Percentiles rank a stretch among this genome's conserved stretches.
These are phyloP conservation scores for Hortaea werneckii DNA, from an alignment of 2,329 filamentous ascomycete species.

Conservation along the genomic window DNA sequence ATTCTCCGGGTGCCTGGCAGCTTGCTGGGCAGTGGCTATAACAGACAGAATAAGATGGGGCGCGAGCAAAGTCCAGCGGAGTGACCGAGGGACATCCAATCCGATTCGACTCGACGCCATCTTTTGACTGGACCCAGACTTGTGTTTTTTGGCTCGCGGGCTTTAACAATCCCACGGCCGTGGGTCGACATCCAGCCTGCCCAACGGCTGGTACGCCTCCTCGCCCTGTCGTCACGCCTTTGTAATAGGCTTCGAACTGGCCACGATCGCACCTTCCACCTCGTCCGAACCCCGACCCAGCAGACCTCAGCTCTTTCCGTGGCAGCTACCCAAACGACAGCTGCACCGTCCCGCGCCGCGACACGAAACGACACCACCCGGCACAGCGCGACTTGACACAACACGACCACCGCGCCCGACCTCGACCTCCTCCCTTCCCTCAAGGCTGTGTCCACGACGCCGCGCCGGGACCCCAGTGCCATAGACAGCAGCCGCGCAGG, in stretches of 20 bases:
- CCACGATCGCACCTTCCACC: not conserved
- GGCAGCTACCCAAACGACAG: not conserved
- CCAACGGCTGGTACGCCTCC: not conserved
- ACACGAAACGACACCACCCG: too few relatives aligned
- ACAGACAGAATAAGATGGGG: not conserved
- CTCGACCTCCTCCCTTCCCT: not conserved
- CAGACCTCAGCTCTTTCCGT: not conserved
- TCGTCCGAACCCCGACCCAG: too few relatives aligned
- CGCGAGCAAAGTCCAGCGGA: not conserved
- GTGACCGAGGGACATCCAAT: not conserved
- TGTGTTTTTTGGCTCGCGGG: not conserved
- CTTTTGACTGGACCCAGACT: not conserved
- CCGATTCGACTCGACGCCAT: not conserved
- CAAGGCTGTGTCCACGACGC: not conserved
- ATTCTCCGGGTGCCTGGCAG: not conserved
- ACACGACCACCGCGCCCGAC: not conserved
- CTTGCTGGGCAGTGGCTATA: not conserved
- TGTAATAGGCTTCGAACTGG: not conserved
- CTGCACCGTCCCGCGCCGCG: not conserved
- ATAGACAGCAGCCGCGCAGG: not conserved
- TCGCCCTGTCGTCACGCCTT: not conserved
- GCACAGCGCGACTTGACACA: not conserved
- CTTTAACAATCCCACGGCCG: not conserved
- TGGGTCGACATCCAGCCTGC: not conserved
- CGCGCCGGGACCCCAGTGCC: not conserved